Conservation (phyloP, 2,329 filamentous ascomycete species). For the Emericellopsis cladophorae region DNA sequence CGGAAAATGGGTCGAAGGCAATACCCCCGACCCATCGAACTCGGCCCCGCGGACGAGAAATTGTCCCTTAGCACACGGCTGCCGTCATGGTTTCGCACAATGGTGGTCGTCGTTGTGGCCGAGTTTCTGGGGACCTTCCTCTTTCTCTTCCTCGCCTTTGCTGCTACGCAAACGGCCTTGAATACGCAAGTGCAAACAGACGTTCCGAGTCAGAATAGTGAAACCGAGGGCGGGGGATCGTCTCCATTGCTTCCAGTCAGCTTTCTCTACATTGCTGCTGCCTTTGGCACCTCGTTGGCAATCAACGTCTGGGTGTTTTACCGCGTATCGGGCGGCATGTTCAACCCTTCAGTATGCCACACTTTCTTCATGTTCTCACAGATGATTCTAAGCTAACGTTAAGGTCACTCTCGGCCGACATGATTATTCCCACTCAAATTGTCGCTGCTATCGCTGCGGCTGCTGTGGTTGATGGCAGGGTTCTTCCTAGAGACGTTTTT, state of each 20-base stretch:
- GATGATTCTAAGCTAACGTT: neutral
- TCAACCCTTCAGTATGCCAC: slow-evolving; percentile 33
- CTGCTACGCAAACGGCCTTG: slow-evolving; percentile 23
- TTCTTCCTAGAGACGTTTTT: slow-evolving; percentile 57
- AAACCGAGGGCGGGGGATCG: neutral
- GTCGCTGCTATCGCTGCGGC: slow-evolving; percentile 46
- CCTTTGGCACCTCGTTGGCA: slow-evolving; percentile 35
- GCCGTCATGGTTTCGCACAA: neutral
- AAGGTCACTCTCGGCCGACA: slow-evolving; percentile 37
- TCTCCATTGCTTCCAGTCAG: slow-evolving; percentile 16
- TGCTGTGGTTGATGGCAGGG: slow-evolving; percentile 41
- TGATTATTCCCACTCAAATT: slow-evolving; percentile 44
- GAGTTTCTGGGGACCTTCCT: slow-evolving; percentile 40
- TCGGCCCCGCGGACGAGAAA: too few relatives aligned
- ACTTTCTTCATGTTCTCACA: neutral
- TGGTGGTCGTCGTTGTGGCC: slow-evolving; percentile 25
- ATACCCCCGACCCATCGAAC: too few relatives aligned
- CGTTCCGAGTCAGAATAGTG: slow-evolving; percentile 1
- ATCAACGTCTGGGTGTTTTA: slow-evolving; percentile 46
- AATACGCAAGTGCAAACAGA: slow-evolving; percentile 13
- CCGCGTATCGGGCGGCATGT: slow-evolving; percentile 37
- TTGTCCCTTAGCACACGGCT: neutral
- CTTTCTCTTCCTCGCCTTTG: slow-evolving; percentile 31
- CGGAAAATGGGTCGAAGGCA: too few relatives aligned
- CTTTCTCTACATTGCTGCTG: slow-evolving; percentile 36